A percentile compares a stretch with the other conserved stretches of the same genome.
phyloP scores from a whole-genome alignment of 192 early-diverging fungal species.

The Umbelopsis sp. region DNA sequence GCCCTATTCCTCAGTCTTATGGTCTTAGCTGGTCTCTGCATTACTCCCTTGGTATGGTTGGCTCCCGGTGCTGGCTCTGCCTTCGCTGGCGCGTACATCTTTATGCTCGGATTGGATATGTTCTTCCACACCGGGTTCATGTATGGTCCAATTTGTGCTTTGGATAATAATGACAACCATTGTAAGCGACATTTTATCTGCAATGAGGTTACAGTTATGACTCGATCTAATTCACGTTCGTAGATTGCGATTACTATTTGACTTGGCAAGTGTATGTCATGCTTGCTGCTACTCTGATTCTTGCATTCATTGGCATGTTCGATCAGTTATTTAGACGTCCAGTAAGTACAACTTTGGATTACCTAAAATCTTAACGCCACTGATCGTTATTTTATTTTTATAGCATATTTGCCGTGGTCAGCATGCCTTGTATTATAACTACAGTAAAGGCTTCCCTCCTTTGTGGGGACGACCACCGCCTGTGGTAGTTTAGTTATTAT shows the following conservation, averaged over 20 bases:
- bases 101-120: conserved; percentile 42
- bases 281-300: conserved; percentile 26
- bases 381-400: not conserved
- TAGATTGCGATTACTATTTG: conserved; percentile 10
- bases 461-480: not conserved
- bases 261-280: conserved; percentile 28
- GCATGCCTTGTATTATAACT: not conserved
- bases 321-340: conserved; percentile 12
- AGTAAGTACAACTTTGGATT: too few relatives aligned
- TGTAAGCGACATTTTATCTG: not conserved
- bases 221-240: not conserved
- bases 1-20: conserved; percentile 40
- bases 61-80: conserved; percentile 36
- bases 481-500: not conserved
- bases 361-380: too few relatives aligned
- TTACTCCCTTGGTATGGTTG: not conserved
- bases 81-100: conserved; percentile 39
- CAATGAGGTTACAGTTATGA: not conserved
- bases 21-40: conserved; percentile 34
- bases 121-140: conserved; percentile 46
- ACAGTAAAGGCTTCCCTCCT: not conserved
- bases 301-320: conserved; percentile 35
- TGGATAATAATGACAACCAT: conserved; percentile 27
- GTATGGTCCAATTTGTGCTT: conserved; percentile 13
- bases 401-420: not conserved